Percentiles rank a stretch among this genome's conserved stretches.
These are phyloP conservation scores for Trametes cubensis DNA, from an alignment of 768 basidiomycete genomes.

Conservation along the genomic window DNA sequence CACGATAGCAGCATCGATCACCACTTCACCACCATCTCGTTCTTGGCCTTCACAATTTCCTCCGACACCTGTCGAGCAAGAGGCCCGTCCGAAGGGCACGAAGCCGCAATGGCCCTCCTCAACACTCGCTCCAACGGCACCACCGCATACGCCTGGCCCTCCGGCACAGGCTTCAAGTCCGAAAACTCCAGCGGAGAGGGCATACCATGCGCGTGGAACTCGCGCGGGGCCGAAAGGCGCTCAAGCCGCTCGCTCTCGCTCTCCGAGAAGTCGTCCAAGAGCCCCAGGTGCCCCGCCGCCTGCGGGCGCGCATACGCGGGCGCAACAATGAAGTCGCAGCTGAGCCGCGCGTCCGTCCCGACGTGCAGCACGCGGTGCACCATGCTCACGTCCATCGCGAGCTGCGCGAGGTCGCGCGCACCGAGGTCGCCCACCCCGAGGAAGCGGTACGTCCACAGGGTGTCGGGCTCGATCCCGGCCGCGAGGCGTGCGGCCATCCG, in stretches of 20 bases:
- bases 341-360: slow-evolving; percentile 20
- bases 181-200: slow-evolving; percentile 16
- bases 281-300: background rate
- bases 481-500: slow-evolving; percentile 6
- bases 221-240: background rate
- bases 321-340: slow-evolving; percentile 17
- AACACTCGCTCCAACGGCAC: slow-evolving; percentile 23
- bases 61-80: slow-evolving; percentile 10
- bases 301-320: background rate
- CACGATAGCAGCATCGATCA: background rate
- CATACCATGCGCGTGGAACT: slow-evolving; percentile 13
- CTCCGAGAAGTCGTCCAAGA: background rate
- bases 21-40: slow-evolving; percentile 12
- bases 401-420: background rate
- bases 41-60: slow-evolving; percentile 17
- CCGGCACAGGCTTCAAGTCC: background rate
- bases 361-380: slow-evolving; percentile 21
- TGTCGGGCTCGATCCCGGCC: background rate
- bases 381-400: slow-evolving; percentile 19
- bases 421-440: slow-evolving; percentile 22
- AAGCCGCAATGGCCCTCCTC: slow-evolving; percentile 19
- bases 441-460: slow-evolving; percentile 31
- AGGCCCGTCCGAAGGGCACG: background rate
- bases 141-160: background rate
- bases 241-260: background rate